phyloP scores from a whole-genome alignment of 495 filamentous ascomycete genomes.

The Astrothelium macrocarpum region DNA sequence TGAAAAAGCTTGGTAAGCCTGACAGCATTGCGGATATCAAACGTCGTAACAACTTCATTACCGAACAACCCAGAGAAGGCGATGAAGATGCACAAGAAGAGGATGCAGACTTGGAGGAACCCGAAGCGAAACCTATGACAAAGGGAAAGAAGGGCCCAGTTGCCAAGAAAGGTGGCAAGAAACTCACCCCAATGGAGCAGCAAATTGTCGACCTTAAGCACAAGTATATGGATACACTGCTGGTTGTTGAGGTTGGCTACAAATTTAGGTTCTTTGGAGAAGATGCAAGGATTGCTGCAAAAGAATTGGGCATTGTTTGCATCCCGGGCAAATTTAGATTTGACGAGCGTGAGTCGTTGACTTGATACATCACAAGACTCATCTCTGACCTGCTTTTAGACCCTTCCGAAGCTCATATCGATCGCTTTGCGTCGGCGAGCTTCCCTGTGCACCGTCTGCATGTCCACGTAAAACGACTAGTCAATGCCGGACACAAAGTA shows the following conservation, averaged over 20 bases:
- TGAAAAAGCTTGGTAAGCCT: conserved; percentile 76
- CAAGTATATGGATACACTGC: conserved; percentile 77
- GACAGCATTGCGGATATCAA: conserved; percentile 67
- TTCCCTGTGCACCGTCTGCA: conserved; percentile 86
- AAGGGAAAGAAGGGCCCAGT: conserved; percentile 52
- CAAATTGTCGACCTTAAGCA: conserved; percentile 90
- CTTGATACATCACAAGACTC: background rate
- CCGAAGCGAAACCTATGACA: conserved; percentile 32
- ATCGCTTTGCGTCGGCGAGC: conserved; percentile 90
- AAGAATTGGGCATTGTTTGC: conserved; percentile 89
- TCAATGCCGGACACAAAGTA: conserved; percentile 89
- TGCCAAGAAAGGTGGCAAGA: conserved; percentile 64
- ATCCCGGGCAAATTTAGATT: conserved; percentile 93
- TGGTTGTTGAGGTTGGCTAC: conserved; percentile 93
- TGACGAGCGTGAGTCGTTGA: conserved; percentile 61
- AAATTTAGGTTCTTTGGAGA: conserved; percentile 99
- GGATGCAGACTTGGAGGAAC: conserved; percentile 35
- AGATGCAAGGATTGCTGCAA: conserved; percentile 81
- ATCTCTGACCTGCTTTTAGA: conserved; percentile 34
- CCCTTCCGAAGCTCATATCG: conserved; percentile 84
- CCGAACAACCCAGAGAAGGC: conserved; percentile 40
- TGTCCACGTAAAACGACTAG: conserved; percentile 89
- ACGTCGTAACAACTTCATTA: conserved; percentile 42
- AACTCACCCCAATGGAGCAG: conserved; percentile 90
- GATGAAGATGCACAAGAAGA: conserved; percentile 26